phyloP scores from a whole-genome alignment of 208 protist species.

The Angomonas ambiguus region DNA sequence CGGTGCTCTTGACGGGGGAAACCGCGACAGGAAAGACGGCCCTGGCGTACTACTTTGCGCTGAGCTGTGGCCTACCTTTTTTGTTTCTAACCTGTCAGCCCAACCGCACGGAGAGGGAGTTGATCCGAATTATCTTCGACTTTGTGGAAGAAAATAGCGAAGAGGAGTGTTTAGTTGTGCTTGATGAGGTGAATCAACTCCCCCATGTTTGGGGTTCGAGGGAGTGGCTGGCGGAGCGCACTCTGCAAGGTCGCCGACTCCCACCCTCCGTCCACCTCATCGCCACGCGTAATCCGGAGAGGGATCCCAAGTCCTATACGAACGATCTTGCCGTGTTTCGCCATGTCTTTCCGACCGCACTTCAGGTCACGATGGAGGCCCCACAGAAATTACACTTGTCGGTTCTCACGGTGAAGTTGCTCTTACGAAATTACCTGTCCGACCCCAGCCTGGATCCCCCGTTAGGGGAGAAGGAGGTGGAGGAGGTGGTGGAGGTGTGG shows the following conservation, averaged over 20 bases:
- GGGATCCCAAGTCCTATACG: neutral
- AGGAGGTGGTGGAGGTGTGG: neutral
- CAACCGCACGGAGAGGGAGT: neutral
- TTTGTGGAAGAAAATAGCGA: neutral
- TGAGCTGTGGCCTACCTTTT: neutral
- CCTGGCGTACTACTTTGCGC: neutral
- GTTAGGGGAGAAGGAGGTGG: neutral
- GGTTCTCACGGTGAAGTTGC: neutral
- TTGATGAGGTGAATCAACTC: constrained; percentile 1
- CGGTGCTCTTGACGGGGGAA: neutral
- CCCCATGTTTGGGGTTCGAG: neutral
- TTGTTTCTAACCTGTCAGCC: neutral
- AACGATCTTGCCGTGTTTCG: neutral
- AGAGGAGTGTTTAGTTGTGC: neutral
- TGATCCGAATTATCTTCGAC: neutral
- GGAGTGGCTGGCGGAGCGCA: neutral
- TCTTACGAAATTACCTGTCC: neutral
- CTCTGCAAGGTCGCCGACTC: neutral
- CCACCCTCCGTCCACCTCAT: neutral
- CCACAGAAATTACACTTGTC: neutral
- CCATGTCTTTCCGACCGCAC: neutral
- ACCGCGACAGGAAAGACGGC: neutral
- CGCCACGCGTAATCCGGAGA: neutral
- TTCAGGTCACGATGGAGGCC: neutral
- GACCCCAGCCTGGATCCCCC: neutral